Evolutionary conservation across 1,139 yeast species (phyloP), one percentile per base, ranked within the genome.

Genomic region (Taphrina wiesneri): DNA sequence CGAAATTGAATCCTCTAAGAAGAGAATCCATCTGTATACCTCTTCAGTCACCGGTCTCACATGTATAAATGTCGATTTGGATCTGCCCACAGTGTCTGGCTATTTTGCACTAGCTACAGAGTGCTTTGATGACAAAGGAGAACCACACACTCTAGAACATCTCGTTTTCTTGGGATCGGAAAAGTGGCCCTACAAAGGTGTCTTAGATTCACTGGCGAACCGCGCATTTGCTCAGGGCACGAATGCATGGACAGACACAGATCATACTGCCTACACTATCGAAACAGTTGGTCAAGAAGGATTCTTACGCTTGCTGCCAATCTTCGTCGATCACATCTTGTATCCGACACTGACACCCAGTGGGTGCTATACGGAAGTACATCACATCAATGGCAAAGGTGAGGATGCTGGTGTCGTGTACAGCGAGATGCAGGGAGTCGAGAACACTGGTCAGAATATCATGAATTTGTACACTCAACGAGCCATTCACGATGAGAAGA

Each of bases 261-360:
- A 95, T 76, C 96, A 90, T 74, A 95, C 99, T 0, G 97, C 91
- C 1, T 95, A 93, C 73, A 90, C 97, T 0, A 80, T 95, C 67
- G 84, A 88, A 9, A 86, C 96, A 49, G 98, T 98, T 0, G 99
- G 99, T 5, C 92, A 97, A 97, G 91, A 89, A 67, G 99, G 98
- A 0, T 95, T 95, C 76, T 84, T 83, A 67, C 82, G 86, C 66
- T 78, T 95, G 51, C 81, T 95, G 52, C 99, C 99, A 0, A 86
- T 91, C 1, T 95, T 93, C 74, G 78, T 95, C 71, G 98, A 95
- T 73, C 99, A 93, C 74, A 77, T 95, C 46, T 76, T 92, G 63
- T 77, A 86, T 71, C 98, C 99, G 0, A 90, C 96, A 0, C 78
- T 95, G 67, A 88, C 96, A 0, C 96, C 91, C 73, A 90, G 86